Base-by-base conservation (phyloP, 2,329 filamentous ascomycete species). In the Hypoxylon sp. region DNA sequence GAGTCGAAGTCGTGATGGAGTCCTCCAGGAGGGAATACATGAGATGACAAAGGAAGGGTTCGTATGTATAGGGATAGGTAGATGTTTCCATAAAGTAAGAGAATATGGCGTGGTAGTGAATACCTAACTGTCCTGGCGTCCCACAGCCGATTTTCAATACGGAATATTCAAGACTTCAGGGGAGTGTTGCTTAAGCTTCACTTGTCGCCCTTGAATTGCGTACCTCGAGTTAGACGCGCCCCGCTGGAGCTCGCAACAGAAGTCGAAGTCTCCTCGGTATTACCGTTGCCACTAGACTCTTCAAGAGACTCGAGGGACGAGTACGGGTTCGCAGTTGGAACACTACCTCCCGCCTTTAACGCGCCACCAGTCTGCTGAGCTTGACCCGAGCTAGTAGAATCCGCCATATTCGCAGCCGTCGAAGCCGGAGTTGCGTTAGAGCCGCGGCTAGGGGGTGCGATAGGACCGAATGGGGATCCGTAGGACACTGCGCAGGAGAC, bases 401-500 rank as follows among this genome's bases (percentile, higher is more conserved):
- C 61, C 10, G 47, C 56, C 47, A 47, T 35, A 9, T 22, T 35
- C 6, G 8, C 10, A 13, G 5, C 5, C 2, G 19, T 22, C 11
- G 31, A 13, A 3, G 46, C 55, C 9, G 59, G 50, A 4, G 56
- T 50, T 6, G 46, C 19, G n/a, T 42, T 35, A 2, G 59, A 50
- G 29, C 54, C 53, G 14, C 76, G 74, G 17, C 54, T 46, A 14
- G 76, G 77, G 13, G 76, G 77, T 2, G 72, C 77, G 44, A 78
- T 78, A 58, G 77, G 77, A 3, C 77, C 77, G 59, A 77, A 78
- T 5, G 75, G 76, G 3, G 76, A 78, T 10, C 72, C 70, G 65
- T 75, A 75, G 10, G 72, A 70, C 1, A 65, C 70, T 70, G 52
- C 31, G 39, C 46, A 66, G 19, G 60, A 53, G 13, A 39, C 64